Conservation (phyloP, 2,329 filamentous ascomycete species). For the Penicillium decumbens region DNA sequence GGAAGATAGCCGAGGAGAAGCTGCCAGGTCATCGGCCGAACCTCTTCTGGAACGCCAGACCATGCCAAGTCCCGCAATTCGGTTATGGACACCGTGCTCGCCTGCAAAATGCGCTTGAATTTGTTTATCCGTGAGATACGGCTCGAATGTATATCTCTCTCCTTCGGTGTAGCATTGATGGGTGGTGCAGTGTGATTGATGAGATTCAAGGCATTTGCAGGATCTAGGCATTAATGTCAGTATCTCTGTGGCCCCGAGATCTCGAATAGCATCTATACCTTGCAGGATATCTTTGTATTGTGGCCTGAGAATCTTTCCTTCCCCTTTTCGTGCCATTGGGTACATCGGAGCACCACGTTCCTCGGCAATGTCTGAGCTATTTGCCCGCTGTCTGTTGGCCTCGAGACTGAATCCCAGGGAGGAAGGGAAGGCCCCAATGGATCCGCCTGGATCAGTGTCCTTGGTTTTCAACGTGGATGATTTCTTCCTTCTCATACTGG, state of each 20-base stretch:
- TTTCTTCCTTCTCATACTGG: conserved; percentile 76
- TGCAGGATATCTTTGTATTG: conserved; percentile 95
- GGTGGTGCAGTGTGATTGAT: conserved; percentile 80
- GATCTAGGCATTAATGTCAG: conserved; percentile 46
- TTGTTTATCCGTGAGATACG: conserved; percentile 95
- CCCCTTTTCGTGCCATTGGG: conserved; percentile 79
- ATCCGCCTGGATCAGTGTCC: conserved; percentile 44
- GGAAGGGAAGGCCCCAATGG: conserved; percentile 19
- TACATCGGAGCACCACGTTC: conserved; percentile 79
- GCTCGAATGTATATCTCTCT: conserved; percentile 78
- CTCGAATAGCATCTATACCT: conserved; percentile 43
- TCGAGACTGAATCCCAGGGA: conserved; percentile 31
- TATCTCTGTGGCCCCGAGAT: neutral
- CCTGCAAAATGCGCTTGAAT: conserved; percentile 92
- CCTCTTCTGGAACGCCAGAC: conserved; percentile 91
- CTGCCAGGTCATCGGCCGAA: conserved; percentile 99
- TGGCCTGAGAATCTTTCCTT: conserved; percentile 91
- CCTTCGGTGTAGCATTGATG: conserved; percentile 70
- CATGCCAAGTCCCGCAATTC: conserved; percentile 84
- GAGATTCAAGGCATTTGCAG: conserved; percentile 89
- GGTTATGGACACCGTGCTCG: conserved; percentile 78
- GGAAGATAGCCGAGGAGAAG: conserved; percentile 90
- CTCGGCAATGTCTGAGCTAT: conserved; percentile 91
- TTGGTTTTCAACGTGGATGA: conserved; percentile 35
- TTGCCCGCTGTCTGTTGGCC: conserved; percentile 60